Evolutionary conservation across 148 eudicot genomes (phyloP).

Genomic region (Vaccinium corymbosum): DNA sequence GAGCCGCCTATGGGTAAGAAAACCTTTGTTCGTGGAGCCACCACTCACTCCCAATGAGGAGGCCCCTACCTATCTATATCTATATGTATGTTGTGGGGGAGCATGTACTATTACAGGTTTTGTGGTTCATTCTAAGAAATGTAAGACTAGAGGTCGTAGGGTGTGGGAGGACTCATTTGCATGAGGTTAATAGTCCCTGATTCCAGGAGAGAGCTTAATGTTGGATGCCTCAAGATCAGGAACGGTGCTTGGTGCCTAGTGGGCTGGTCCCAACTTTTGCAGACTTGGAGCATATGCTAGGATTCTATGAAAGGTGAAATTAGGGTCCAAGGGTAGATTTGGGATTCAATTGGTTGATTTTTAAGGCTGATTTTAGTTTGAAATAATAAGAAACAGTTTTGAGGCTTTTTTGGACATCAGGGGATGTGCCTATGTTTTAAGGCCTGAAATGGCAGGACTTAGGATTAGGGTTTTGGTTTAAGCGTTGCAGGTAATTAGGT

Average conservation of each 20-base stretch:
- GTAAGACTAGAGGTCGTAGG: not conserved
- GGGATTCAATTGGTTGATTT: not conserved
- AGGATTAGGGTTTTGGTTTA: not conserved
- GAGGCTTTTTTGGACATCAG: not conserved
- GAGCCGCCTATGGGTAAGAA: too few species aligned
- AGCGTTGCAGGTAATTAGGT: not conserved
- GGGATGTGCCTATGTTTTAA: not conserved
- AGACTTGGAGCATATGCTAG: not conserved
- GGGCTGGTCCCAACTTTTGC: not conserved
- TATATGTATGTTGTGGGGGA: too few species aligned
- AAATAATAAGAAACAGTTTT: not conserved
- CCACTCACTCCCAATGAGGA: too few species aligned
- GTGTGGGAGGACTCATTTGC: not conserved
- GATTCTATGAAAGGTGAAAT: not conserved
- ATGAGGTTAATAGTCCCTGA: not conserved
- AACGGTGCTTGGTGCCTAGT: not conserved
- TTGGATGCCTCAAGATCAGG: not conserved
- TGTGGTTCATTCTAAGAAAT: not conserved
- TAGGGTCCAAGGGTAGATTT: constrained; percentile 4
- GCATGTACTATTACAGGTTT: not conserved
- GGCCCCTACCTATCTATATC: too few species aligned
- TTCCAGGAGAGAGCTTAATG: not conserved
- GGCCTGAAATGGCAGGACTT: not conserved
- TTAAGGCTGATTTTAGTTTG: not conserved
- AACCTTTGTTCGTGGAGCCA: too few species aligned